Base-by-base conservation (phyloP, 2,329 filamentous ascomycete genomes). In the Davidsoniella australis region DNA sequence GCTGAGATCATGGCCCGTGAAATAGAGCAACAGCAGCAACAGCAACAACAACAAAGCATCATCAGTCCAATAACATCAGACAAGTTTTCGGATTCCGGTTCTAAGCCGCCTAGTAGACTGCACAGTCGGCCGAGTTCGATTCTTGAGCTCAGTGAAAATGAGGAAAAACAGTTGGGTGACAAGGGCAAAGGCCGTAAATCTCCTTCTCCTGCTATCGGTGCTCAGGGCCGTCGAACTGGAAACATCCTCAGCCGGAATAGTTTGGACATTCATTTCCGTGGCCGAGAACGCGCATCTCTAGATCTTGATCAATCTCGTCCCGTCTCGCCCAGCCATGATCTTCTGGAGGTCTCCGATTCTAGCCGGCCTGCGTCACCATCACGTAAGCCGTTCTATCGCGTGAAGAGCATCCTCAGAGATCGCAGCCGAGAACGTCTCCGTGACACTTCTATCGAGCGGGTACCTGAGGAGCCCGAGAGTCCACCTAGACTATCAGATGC, bases 301-400 rank as follows among this genome's bases (percentile, higher is more conserved):
- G 47, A 53, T 9, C 17, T 29, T 20, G 45, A 50, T 2, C 41
- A 38, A 38, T 45, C 47, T 8, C 44, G 41, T 5, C 47, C 47
- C 7, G 47, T 40, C 26, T 47, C 39, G 5, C 40, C 49, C 5
- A 44, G 10, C 20, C 41, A 37, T 9, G 41, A 40, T 5, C 24
- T 43, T 9, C 5, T 52, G 12, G 48, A 52, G 7, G 43, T 24
- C 12, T 52, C 29, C 52, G 53, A 41, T 3, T 68, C 68, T 6
- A 85, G 79, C 57, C 73, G 81, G 20, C 69, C 74, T 1, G 67
- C 68, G 2, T 85, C 82, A 5, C 81, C 82, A 26, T 65, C 68
- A 0, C 72, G 78, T 47, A 81, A 76, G 48, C 72, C 75, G 0
- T 64, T 78, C 51, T 64, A 64, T 24, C 75, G 70, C 56, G 70